Base-by-base conservation (phyloP, 1,139 yeast species). In the Geotrichum citri-aurantii region DNA sequence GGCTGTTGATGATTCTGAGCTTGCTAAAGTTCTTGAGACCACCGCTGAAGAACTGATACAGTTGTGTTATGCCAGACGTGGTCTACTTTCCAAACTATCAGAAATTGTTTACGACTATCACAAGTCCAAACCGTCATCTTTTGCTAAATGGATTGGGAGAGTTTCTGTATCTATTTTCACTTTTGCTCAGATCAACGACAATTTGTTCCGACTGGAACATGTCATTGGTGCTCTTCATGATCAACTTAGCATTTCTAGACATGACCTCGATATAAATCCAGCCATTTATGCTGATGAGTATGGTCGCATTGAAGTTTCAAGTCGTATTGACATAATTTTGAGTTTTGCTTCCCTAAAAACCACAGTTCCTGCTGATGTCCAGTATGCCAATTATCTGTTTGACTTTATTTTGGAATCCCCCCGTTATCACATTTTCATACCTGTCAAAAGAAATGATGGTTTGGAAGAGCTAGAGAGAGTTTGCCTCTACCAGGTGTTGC, bases 401-500 rank as follows among this genome's bases (percentile, higher is more conserved):
- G 65, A 75, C 0, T 75, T 69, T 54, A 74, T 86, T 8, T 59
- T 83, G 2, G 71, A 72, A 0, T 72, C 79, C 37, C 79, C 79
- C 21, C 73, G 69, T 1, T 79, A 75, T 65, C 74, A 77, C 57
- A 70, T 85, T 1, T 73, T 81, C 51, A 68, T 69, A 3, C 85
- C 88, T 0, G 65, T 75, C 29, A 83, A 81, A 64, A 75, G 81
- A 55, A 81, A 82, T 0, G 91, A 88, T 69, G 85, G 88, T 0
- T 74, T 73, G 23, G 96, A 88, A 67, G 96, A 88, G 68, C 75
- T 82, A 75, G 77, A 77, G 55, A 76, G 97, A 64, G 71, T 86
- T 11, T 81, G 81, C 57, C 71, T 85, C 37, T 81, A 82, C 67
- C 80, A 85, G 27, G 69, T 87, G 1, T 63, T 87, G 31, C 66